Evolutionary conservation across 179 eudicot species (phyloP), one percentile per base, ranked within the genome.

Genomic region (Sideroxylon spinosum): DNA sequence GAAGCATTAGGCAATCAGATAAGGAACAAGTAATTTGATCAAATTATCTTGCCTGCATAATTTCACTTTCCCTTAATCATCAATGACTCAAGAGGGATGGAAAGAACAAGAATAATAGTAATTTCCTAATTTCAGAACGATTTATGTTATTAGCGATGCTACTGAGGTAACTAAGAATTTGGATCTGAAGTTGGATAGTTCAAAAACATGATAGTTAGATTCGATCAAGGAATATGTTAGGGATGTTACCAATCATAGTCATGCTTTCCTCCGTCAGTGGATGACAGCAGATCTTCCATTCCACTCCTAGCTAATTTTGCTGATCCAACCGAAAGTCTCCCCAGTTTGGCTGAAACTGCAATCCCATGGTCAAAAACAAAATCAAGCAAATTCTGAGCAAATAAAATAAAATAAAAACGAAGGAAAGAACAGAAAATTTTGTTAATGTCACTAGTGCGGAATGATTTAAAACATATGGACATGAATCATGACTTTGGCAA

Each of bases 191-290:
- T 23, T 50, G 19, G 25, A 9, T n/a, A 69, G 26, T 37, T 19
- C 16, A 3, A 65, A 22, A 37, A 0, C 14, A 32, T 17, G 13
- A 59, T 10, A 29, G 19, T 56, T 56, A 9, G n/a, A 0, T 25
- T 16, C n/a, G 9, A 32, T 59, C 6, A 29, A n/a, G 11, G 29
- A 68, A n/a, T 56, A 74, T 37, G 68, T 16, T 14, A 10, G 20
- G 7, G 46, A 53, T 28, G 63, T 80, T 86, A 92, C 98, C 98
- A 94, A 86, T 94, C 98, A 78, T 94, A 94, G 78, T 94, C 98
- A 81, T 94, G 86, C 82, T 92, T 94, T 64, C 95, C 98, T 64
- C 90, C 95, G 74, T 94, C 98, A 50, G 83, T 82, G 16, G 89
- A 84, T 9, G 89, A 73, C 81, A 94, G 53, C 1, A 94, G 90